These are phyloP conservation scores for Starmerella floricola DNA, from an alignment of 805 yeast genomes.

Conservation along the genomic window DNA sequence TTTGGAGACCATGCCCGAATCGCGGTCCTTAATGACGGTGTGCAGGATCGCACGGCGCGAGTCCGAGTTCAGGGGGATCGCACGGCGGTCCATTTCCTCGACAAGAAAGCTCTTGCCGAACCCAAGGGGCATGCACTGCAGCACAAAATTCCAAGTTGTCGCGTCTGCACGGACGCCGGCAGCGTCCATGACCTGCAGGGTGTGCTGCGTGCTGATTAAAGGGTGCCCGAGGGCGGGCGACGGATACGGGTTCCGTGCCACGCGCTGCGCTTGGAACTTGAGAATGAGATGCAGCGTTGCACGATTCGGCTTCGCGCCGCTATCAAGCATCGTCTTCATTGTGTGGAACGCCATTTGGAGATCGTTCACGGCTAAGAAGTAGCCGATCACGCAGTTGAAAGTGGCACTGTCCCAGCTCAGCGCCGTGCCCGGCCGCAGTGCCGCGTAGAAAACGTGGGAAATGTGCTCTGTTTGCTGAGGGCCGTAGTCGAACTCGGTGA, in stretches of 20 bases:
- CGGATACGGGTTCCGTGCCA: slow-evolving; percentile 14
- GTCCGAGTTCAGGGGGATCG: slow-evolving; percentile 10
- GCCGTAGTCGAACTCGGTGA: slow-evolving; percentile 10
- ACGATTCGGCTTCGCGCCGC: slow-evolving; percentile 3
- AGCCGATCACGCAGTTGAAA: slow-evolving; percentile 16
- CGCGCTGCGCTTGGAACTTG: slow-evolving; percentile 9
- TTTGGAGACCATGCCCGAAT: too few species aligned
- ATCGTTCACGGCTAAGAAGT: slow-evolving; percentile 10
- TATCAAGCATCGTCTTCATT: slow-evolving; percentile 6
- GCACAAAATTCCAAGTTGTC: slow-evolving; percentile 19
- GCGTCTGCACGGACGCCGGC: slow-evolving; percentile 9
- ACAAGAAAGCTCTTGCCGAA: slow-evolving; percentile 21
- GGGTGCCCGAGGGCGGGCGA: slow-evolving; percentile 13
- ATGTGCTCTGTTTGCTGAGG: slow-evolving; percentile 3
- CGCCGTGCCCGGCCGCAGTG: slow-evolving; percentile 5
- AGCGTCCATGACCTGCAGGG: slow-evolving; percentile 6
- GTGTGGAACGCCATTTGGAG: slow-evolving; percentile 11
- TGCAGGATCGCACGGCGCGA: slow-evolving; percentile 9
- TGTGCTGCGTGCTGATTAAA: slow-evolving; percentile 6
- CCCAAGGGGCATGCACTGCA: slow-evolving; percentile 21
- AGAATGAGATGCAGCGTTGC: slow-evolving; percentile 14
- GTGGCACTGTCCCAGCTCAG: slow-evolving; percentile 2
- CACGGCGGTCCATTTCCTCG: slow-evolving; percentile 21
- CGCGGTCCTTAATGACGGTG: slow-evolving; percentile 5
- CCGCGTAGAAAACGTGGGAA: slow-evolving; percentile 1